Evolutionary conservation across 768 basidiomycete species (phyloP), one percentile per base, ranked within the genome.

Genomic region (Boletus sp.): DNA sequence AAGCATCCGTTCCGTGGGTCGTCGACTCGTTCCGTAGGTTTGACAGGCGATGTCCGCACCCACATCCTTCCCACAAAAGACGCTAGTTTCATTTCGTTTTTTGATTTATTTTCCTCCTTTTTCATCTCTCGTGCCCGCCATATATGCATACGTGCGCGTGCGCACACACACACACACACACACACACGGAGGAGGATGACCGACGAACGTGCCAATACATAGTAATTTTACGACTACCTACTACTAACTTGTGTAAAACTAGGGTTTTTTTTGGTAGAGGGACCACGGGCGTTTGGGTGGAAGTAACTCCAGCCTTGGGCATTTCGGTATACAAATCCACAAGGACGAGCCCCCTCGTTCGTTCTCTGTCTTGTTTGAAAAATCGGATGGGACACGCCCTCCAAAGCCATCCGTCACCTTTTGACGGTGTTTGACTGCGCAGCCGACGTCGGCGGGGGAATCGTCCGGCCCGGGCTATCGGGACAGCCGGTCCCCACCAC

Each of bases 181-280:
- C 11, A 10, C 15, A 25, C 47, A 38, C n/a, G 21, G 39, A 29
- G 29, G 29, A 29, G n/a, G 27, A 52, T 10, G 17, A 25, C 5
- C 25, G 35, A 48, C 35, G 19, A 41, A 21, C 35, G 27, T 29
- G 35, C 35, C 13, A 9, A 14, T 32, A 7, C 23, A 52, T 14
- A 23, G 51, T 51, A 51, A 32, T 48, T 47, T 17, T 51, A 51
- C 51, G n/a, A 30, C 9, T 50, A 51, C 46, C 34, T 14, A 39
- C 37, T 25, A 53, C 27, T 39, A 9, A 35, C 19, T 29, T 17
- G 44, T 21, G 44, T 47, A 45, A 50, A 13, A 3, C 19, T 13
- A 4, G 25, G 25, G 25, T 25, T 25, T 25, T 25, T 25, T 25
- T 25, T 25, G 25, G 2, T 25, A 25, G 25, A 25, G 25, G 25